Evolutionary conservation across 805 yeast genomes (phyloP), one percentile per base, ranked within the genome.

Genomic region (Millerozyma acaciae): DNA sequence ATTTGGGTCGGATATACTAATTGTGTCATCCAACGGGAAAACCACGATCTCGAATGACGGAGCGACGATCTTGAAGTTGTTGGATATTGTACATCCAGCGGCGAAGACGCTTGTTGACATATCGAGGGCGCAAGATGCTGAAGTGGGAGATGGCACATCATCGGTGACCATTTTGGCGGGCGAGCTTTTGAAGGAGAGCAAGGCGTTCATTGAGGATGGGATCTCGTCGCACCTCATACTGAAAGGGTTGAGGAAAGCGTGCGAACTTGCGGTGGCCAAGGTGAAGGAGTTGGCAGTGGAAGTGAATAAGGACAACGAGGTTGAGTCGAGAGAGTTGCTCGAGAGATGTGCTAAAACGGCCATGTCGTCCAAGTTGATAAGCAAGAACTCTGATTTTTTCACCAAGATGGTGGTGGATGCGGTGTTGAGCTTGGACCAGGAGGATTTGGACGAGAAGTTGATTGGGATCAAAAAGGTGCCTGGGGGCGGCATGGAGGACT

Each of bases 41-140:
- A 86, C 97, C 30, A 93, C 97, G 15, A 89, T 93, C 45, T 90
- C 99, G 26, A 93, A 93, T 60, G 98, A 93, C 57, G 98, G 98
- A 46, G 98, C 98, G 25, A 93, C 99, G 2, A 90, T 93, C 48
- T 69, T 93, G 57, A 86, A 83, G 55, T 70, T 93, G 37, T 65
- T 93, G 45, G 98, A 93, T 53, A 94, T 93, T 35, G 96, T 93
- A 16, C 98, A 93, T 53, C 98, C 99, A 7, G 98, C 99, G 8
- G 98, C 98, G 8, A 88, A 86, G 51, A 90, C 90, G 35, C 69
- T 93, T 45, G 98, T 94, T 20, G 95, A 94, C 56, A 84, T 93
- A 36, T 83, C 96, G 31, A 82, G 93, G 58, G 90, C 94, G 14
- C 99, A 93, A 68, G 99, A 93, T 59, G 96, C 94, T 40, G 97